phyloP scores from a whole-genome alignment of 495 filamentous ascomycete species.

The Pseudomonodictys pantanalensis region DNA sequence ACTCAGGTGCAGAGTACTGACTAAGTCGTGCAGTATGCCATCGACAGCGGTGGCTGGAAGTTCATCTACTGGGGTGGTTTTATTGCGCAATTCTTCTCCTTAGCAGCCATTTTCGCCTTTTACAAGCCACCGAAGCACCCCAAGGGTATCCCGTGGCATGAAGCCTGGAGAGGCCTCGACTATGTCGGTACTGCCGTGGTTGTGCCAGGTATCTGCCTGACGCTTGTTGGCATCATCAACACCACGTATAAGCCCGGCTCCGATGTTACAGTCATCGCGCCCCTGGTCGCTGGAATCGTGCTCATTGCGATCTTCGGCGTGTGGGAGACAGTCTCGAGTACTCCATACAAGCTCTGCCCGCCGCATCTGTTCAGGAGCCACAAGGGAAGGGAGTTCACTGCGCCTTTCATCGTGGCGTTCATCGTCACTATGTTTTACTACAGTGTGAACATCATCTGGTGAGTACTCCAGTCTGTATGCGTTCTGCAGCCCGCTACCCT shows the following conservation, averaged over 20 bases:
- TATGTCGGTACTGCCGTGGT: conserved; percentile 38
- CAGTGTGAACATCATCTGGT: conserved; percentile 36
- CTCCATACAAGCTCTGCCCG: conserved; percentile 19
- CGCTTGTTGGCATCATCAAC: conserved; percentile 38
- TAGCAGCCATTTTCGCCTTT: conserved; percentile 20
- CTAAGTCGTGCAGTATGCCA: conserved; percentile 11
- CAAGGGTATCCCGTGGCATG: conserved; percentile 36
- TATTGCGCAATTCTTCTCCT: conserved; percentile 28
- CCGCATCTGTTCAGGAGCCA: conserved; percentile 27
- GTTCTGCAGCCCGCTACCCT: too few species aligned
- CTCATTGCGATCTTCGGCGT: conserved; percentile 23
- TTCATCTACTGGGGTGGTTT: conserved; percentile 35
- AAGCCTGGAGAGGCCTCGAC: conserved; percentile 35
- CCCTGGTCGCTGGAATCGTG: conserved; percentile 25
- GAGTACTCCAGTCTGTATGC: not conserved
- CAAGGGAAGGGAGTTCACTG: conserved; percentile 35
- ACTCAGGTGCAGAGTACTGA: too few species aligned
- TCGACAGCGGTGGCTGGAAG: conserved; percentile 29
- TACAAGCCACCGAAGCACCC: conserved; percentile 39
- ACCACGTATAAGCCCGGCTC: conserved; percentile 30
- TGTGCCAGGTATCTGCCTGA: conserved; percentile 40
- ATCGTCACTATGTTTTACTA: conserved; percentile 39
- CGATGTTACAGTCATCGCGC: conserved; percentile 25
- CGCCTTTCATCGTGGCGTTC: conserved; percentile 34
- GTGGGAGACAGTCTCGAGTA: conserved; percentile 26